Percentiles rank a stretch among this genome's conserved stretches.
Evolutionary conservation across 257 asterid species (phyloP).

Genomic region (Ilex aquifolium): DNA sequence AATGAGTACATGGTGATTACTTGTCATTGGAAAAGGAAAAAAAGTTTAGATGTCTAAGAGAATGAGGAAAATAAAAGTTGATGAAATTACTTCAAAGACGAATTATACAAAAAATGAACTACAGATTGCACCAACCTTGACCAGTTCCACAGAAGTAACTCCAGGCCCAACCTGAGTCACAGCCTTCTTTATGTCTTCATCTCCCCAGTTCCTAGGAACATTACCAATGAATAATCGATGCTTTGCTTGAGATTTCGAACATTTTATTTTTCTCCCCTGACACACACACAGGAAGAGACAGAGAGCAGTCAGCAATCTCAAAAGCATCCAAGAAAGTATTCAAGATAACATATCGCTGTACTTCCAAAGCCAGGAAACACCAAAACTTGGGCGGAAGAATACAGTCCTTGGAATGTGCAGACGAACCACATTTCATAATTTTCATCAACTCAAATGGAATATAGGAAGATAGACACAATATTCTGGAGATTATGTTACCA

Average conservation of each 20-base stretch:
- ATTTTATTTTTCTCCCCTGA: constrained; percentile 79
- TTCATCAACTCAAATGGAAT: too few relatives aligned
- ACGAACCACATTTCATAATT: not conserved
- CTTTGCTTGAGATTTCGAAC: constrained; percentile 94
- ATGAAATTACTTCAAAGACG: not conserved
- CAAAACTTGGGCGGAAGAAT: too few relatives aligned
- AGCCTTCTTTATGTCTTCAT: constrained; percentile 67
- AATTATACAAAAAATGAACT: not conserved
- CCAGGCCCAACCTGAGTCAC: constrained; percentile 87
- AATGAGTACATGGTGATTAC: not conserved
- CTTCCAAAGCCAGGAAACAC: too few relatives aligned
- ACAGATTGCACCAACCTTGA: constrained; percentile 46
- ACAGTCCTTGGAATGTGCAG: too few relatives aligned
- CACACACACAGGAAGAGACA: not conserved
- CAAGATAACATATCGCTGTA: too few relatives aligned
- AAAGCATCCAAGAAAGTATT: too few relatives aligned
- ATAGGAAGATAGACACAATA: too few relatives aligned
- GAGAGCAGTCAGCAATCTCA: not conserved
- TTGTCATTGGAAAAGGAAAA: too few relatives aligned
- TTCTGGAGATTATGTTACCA: constrained; percentile 32
- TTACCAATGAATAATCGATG: constrained; percentile 86
- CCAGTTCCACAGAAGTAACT: constrained; percentile 61
- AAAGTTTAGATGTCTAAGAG: not conserved
- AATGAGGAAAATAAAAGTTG: constrained; percentile 2
- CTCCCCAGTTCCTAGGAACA: constrained; percentile 84